A percentile compares a stretch with the other conserved stretches of the same genome.
These are phyloP conservation scores for Dianthus caryophyllus DNA, from an alignment of 148 eudicot species.

Conservation along the genomic window DNA sequence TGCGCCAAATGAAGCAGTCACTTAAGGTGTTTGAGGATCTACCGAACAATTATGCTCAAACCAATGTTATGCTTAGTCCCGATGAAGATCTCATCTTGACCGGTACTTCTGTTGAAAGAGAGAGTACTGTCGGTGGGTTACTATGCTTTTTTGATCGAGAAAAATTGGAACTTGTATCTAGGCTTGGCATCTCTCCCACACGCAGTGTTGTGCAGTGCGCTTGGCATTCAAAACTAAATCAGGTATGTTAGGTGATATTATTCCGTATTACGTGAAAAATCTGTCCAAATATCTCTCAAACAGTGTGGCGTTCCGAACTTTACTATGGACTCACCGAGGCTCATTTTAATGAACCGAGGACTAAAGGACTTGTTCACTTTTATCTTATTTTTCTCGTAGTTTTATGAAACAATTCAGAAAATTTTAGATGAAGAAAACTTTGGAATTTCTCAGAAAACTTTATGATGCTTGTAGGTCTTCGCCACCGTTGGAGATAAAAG, in stretches of 20 bases:
- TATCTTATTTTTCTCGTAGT: too few relatives aligned
- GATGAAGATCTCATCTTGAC: slow-evolving; percentile 83
- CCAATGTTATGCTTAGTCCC: slow-evolving; percentile 80
- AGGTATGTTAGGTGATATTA: slow-evolving; percentile 40
- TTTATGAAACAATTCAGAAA: too few relatives aligned
- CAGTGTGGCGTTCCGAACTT: too few relatives aligned
- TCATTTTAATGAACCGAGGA: too few relatives aligned
- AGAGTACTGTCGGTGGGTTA: slow-evolving; percentile 79
- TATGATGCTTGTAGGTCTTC: slow-evolving; percentile 51
- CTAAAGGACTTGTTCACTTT: too few relatives aligned
- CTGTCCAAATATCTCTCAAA: slow-evolving; percentile 5
- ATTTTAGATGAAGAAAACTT: too few relatives aligned
- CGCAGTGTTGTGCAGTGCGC: slow-evolving; percentile 93
- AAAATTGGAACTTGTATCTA: slow-evolving; percentile 81
- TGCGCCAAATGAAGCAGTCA: slow-evolving; percentile 78
- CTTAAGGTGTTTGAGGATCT: slow-evolving; percentile 77
- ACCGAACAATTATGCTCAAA: slow-evolving; percentile 89
- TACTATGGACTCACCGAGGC: too few relatives aligned
- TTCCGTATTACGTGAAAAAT: background rate
- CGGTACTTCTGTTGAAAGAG: slow-evolving; percentile 90
- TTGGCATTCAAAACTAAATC: slow-evolving; percentile 96
- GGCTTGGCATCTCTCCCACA: slow-evolving; percentile 80
- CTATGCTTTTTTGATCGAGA: slow-evolving; percentile 71
- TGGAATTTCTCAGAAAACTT: too few relatives aligned
- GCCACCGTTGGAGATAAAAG: slow-evolving; percentile 80